Evolutionary conservation across 257 asterid genomes (phyloP).

Genomic region (Salvia splendens): DNA sequence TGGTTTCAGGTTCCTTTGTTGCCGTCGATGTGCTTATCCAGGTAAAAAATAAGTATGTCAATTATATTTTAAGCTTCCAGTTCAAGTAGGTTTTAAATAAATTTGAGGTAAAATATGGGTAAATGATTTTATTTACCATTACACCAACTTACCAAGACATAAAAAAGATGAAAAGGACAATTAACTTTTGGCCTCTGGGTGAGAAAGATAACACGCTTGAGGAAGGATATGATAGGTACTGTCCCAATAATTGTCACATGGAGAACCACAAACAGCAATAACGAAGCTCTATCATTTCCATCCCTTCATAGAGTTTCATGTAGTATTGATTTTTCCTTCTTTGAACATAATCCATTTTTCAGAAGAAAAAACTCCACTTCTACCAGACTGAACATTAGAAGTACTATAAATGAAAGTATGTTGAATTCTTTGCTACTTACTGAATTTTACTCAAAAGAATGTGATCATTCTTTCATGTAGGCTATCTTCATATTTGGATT

Average conservation of each 20-base stretch:
- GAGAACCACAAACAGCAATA: too few relatives aligned
- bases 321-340: background rate
- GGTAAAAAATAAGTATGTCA: constrained; percentile 65
- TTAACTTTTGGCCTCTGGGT: too few relatives aligned
- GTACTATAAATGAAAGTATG: background rate
- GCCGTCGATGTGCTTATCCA: constrained; percentile 73
- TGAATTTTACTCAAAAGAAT: background rate
- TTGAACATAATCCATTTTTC: background rate
- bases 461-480: constrained; percentile 40
- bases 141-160: too few relatives aligned
- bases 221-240: too few relatives aligned
- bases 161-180: too few relatives aligned
- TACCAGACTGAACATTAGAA: background rate
- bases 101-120: too few relatives aligned
- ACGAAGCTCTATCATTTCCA: background rate
- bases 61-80: too few relatives aligned
- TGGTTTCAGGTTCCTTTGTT: constrained; percentile 73
- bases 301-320: background rate
- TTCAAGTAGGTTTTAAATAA: too few relatives aligned
- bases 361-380: constrained; percentile 8
- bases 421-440: background rate
- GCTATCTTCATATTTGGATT: constrained; percentile 75
- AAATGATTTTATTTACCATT: too few relatives aligned
- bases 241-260: too few relatives aligned
- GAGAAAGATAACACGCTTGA: too few relatives aligned